Evolutionary conservation across 2,329 filamentous ascomycete genomes (phyloP).

Genomic region (Cordyceps pruinosa): DNA sequence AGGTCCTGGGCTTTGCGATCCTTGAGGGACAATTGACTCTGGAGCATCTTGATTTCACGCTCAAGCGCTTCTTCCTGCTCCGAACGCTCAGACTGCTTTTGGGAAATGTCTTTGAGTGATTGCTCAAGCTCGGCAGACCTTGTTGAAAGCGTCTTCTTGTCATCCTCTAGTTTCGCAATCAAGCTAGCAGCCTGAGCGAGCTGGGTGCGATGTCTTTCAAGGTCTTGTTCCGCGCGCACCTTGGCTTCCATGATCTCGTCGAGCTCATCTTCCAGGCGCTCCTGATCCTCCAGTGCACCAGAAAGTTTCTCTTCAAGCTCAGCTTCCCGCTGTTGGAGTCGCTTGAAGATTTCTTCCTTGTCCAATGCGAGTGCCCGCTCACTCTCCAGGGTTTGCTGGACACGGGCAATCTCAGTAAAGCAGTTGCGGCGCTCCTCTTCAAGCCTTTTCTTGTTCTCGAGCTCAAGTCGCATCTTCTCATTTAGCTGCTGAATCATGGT

Average conservation of each 20-base stretch:
- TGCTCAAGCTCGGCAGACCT: slow-evolving; percentile 63
- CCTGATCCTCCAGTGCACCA: slow-evolving; percentile 88
- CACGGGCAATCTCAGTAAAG: slow-evolving; percentile 77
- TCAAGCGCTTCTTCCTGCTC: slow-evolving; percentile 69
- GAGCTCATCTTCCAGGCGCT: slow-evolving; percentile 86
- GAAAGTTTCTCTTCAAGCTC: slow-evolving; percentile 91
- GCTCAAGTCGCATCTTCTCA: slow-evolving; percentile 72
- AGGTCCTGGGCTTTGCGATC: slow-evolving; percentile 85
- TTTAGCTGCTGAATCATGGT: slow-evolving; percentile 87
- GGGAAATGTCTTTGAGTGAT: slow-evolving; percentile 63
- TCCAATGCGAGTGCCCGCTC: slow-evolving; percentile 92
- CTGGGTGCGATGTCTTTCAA: slow-evolving; percentile 70
- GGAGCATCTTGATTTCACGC: slow-evolving; percentile 83
- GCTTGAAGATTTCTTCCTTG: slow-evolving; percentile 98
- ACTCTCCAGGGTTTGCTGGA: slow-evolving; percentile 91
- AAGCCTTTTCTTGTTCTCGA: slow-evolving; percentile 65
- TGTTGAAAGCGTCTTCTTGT: slow-evolving; percentile 68
- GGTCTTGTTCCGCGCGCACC: slow-evolving; percentile 78
- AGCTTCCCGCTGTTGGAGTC: slow-evolving; percentile 84
- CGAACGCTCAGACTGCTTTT: slow-evolving; percentile 64
- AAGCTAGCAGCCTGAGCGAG: slow-evolving; percentile 87
- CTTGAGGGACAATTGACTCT: slow-evolving; percentile 82
- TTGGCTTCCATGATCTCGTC: slow-evolving; percentile 85
- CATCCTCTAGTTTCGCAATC: slow-evolving; percentile 76
- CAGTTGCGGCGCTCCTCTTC: slow-evolving; percentile 88